A percentile compares a stretch with the other conserved stretches of the same genome.
phyloP scores from a whole-genome alignment of 73 alveolate species.

The Urostyla sp. region DNA sequence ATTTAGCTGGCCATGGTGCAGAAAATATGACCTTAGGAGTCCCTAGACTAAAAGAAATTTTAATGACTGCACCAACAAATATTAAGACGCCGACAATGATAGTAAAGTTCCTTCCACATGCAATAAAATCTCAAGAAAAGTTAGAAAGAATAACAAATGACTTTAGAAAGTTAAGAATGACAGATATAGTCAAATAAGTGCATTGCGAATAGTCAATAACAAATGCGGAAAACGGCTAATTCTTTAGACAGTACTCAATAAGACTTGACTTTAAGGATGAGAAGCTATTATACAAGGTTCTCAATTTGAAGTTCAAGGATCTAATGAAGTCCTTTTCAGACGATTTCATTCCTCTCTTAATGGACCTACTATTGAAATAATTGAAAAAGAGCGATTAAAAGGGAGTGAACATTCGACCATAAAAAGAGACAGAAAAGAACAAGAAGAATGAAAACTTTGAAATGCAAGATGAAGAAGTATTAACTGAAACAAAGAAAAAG shows the following conservation, averaged over 20 bases:
- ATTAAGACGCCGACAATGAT: slow-evolving; percentile 97
- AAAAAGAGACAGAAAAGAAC: slow-evolving; percentile 50
- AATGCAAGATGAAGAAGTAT: slow-evolving; percentile 49
- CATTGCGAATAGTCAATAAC: slow-evolving; percentile 81
- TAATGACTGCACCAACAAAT: slow-evolving; percentile 96
- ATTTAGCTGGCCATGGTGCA: slow-evolving; percentile 99
- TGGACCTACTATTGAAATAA: slow-evolving; percentile 78
- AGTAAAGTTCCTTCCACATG: slow-evolving; percentile 77
- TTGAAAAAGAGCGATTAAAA: slow-evolving; percentile 48
- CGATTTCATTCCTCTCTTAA: slow-evolving; percentile 77
- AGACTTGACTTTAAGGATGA: slow-evolving; percentile 81
- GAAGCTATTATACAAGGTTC: slow-evolving; percentile 76
- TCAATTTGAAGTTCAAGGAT: slow-evolving; percentile 70
- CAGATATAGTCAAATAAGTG: slow-evolving; percentile 87
- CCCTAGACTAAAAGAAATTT: slow-evolving; percentile 98
- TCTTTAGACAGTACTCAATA: slow-evolving; percentile 78
- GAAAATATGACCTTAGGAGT: slow-evolving; percentile 98
- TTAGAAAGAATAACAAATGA: slow-evolving; percentile 88
- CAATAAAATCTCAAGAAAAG: slow-evolving; percentile 64
- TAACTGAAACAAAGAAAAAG: slow-evolving; percentile 10
- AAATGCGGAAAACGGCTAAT: slow-evolving; percentile 52
- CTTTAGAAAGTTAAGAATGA: slow-evolving; percentile 82
- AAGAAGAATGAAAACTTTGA: slow-evolving; percentile 66
- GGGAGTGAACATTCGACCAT: slow-evolving; percentile 66
- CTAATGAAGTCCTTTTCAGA: slow-evolving; percentile 73